These are phyloP conservation scores for Penicillium longicatenatum DNA, from an alignment of 495 filamentous ascomycete genomes.

Conservation along the genomic window DNA sequence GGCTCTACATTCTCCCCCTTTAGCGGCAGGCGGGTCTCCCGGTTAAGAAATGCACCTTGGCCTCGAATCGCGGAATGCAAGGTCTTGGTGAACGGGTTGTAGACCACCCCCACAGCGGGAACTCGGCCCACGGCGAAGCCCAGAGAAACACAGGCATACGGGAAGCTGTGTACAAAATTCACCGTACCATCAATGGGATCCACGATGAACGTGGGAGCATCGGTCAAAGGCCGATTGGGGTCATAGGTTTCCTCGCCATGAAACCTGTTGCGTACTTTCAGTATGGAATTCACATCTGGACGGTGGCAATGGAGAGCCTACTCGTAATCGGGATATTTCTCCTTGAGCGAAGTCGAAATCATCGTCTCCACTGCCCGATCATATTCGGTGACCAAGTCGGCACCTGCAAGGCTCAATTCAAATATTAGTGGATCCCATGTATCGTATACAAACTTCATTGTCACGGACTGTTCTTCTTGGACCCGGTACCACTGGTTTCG, in stretches of 20 bases:
- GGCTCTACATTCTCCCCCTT: conserved; percentile 49
- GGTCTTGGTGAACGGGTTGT: conserved; percentile 72
- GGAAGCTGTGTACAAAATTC: conserved; percentile 85
- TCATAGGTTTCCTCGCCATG: conserved; percentile 87
- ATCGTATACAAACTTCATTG: too few species aligned
- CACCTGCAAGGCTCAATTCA: conserved; percentile 48
- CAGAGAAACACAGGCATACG: conserved; percentile 79
- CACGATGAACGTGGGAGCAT: conserved; percentile 78
- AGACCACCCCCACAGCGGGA: conserved; percentile 79
- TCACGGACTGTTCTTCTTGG: conserved; percentile 81
- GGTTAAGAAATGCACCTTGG: conserved; percentile 64
- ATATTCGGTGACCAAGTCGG: conserved; percentile 85
- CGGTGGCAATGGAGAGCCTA: conserved; percentile 19
- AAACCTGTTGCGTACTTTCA: conserved; percentile 45
- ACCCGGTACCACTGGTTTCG: conserved; percentile 58
- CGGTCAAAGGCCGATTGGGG: conserved; percentile 62
- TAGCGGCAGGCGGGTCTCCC: conserved; percentile 56
- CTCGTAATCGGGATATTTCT: conserved; percentile 67
- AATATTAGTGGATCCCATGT: too few species aligned
- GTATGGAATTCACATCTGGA: too few species aligned
- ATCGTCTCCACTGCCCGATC: conserved; percentile 80
- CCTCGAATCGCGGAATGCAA: conserved; percentile 74
- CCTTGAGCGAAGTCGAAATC: conserved; percentile 62
- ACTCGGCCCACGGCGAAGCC: conserved; percentile 65
- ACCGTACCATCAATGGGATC: conserved; percentile 91